Base-by-base conservation (phyloP, 208 protist species). In the Vickermania spadyakhi region DNA sequence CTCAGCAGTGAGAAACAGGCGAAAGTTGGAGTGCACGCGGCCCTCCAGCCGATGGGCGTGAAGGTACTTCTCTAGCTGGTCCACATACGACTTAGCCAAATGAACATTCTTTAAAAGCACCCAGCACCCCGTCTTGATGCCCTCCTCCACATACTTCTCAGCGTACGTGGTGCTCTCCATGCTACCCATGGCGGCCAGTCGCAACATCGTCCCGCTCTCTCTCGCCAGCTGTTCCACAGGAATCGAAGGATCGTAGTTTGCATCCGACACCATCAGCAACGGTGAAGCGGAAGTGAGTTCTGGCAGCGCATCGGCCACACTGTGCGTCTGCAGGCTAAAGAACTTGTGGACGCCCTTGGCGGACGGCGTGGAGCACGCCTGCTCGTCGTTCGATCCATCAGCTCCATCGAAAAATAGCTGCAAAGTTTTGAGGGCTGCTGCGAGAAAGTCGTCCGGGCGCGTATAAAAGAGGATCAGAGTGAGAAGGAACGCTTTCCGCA, bases 31-130 rank as follows among this genome's bases (percentile, higher is more conserved):
- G 56, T 96, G 72, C n/a, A 92, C 22, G 21, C 51, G 56, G 36
- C 65, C 66, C 36, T 85, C 81, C 22, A 75, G 68, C 2, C 86
- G 66, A 55, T 88, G 72, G 31, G 73, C 78, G 79, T 98, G 96
- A 23, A 99, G 58, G 56, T 88, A 91, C 84, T 98, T 99, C 70
- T 99, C 98, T 18, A 99, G 64, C 18, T 76, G 69, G 36, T 79
- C 62, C 31, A 99, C 83, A 89, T 96, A 99, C 23, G 72, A 59
- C 25, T 94, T 86, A 0, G 93, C 92, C 2, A 99, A 73, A 75
- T 99, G 98, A 1, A 99, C 91, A 74, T 99, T 99, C 76, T 99
- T 99, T 11, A 99, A 76, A 36, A 99, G 72, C 30, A 99, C 89
- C 98, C 98, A 99, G 0, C 68, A 66, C 21, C 97, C 96, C 3